A percentile compares a stretch with the other conserved stretches of the same genome.
phyloP scores from a whole-genome alignment of 2,329 filamentous ascomycete species.

The Kalmusia sp. region DNA sequence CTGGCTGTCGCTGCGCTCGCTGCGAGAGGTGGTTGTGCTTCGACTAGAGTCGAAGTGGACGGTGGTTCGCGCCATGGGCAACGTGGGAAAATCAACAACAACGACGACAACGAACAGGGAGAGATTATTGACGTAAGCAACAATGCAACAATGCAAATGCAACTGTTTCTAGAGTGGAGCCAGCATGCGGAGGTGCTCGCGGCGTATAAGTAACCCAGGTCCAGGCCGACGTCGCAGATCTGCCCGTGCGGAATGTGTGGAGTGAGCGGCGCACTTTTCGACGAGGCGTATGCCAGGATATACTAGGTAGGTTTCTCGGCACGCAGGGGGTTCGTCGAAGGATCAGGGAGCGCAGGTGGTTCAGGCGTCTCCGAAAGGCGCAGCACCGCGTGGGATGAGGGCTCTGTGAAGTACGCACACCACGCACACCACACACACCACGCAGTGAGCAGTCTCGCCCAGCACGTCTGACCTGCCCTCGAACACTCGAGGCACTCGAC shows the following conservation, averaged over 20 bases:
- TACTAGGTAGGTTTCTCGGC: constrained; percentile 2
- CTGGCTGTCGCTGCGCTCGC: constrained; percentile 40
- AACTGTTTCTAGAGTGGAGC: constrained; percentile 10
- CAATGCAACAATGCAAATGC: constrained; percentile 5
- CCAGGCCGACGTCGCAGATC: constrained; percentile 12
- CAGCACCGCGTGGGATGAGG: constrained; percentile 11
- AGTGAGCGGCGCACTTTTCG: constrained; percentile 12
- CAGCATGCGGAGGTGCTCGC: constrained; percentile 15
- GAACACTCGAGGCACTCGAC: constrained; percentile 1
- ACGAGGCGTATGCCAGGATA: constrained; percentile 15
- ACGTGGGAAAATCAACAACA: constrained; percentile 9
- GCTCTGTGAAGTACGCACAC: background rate
- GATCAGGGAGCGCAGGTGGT: constrained; percentile 2
- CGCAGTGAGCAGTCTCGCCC: background rate
- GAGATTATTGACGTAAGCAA: constrained; percentile 11
- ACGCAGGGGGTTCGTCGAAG: background rate
- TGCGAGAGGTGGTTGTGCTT: constrained; percentile 38
- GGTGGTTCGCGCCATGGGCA: constrained; percentile 43
- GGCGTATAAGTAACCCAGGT: constrained; percentile 14
- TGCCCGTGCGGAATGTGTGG: constrained; percentile 8
- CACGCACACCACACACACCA: background rate
- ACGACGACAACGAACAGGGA: background rate
- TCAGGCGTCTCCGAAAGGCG: constrained; percentile 4
- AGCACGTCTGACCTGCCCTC: constrained; percentile 2
- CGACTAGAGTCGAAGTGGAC: constrained; percentile 42